Base-by-base conservation (phyloP, 169 alveolate genomes). In the Plasmodium berghei region DNA sequence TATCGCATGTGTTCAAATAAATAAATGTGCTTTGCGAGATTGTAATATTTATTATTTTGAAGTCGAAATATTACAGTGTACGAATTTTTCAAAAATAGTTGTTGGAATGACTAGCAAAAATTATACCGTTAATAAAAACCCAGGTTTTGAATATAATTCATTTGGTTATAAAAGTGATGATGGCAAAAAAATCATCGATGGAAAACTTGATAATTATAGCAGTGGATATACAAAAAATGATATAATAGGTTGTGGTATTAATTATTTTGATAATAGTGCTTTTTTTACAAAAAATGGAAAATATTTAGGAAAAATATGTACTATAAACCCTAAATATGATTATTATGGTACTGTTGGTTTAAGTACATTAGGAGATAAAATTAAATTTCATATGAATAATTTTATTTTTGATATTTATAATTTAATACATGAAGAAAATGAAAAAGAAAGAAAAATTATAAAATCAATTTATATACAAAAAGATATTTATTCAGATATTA, bases 201-300 rank as follows among this genome's bases (percentile, higher is more conserved):
- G 94, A 3, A 66, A 88, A 46, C 55, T 75, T 12, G 97, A 93
- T 59, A 48, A 71, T 52, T 95, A 90, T 56, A 92, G 96, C 49
- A 74, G 94, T 24, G 72, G 94, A 40, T 95, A 93, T 69, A 92
- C 94, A 16, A 61, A 75, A 56, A 89, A 93, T 77, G 97, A 95
- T 63, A 93, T 93, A n/a, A 72, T 95, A 12, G 97, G 97, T 6
- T 93, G 96, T 58, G 97, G 97, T 18, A 93, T 95, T 22, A 92
- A 94, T 56, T 90, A 95, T 73, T 26, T 66, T 64, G 87, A 93
- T 28, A 93, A 89, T 40, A 74, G 92, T 45, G 92, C 94, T 16
- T 95, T 95, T 87, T 95, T 93, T 80, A 95, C 97, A 10, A 87
- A 87, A 48, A 95, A 95, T 75, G 97, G 97, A 9, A 77, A 71